Base-by-base conservation (phyloP, 306 rosid genomes). In the Rubus idaeus region DNA sequence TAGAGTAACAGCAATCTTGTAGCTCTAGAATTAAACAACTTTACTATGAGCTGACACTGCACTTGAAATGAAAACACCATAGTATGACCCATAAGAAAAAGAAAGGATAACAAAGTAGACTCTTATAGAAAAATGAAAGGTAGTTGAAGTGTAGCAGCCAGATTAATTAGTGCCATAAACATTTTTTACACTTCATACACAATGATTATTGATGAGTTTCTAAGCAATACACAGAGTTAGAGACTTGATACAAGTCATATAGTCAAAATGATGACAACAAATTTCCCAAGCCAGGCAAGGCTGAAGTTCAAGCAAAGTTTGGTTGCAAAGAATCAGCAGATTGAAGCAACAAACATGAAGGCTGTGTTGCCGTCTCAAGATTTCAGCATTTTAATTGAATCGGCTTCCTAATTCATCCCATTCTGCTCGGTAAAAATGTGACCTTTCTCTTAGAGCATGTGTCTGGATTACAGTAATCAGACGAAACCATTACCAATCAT, bases 161-260 rank as follows among this genome's bases (percentile, higher is more conserved):
- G 41, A 11, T 13, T 60, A 60, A 11, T 47, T 11, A 47, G 51
- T 47, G 13, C n/a, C 56, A 51, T 51, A 51, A 51, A 51, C 56
- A 51, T 51, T 51, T 13, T 13, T 5, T n/a, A 8, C 23, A 20
- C 35, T 56, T 56, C 62, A 39, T 37, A 20, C 10, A 10, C 50
- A 52, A 53, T 53, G 17, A 37, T 16, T 16, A 49, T 70, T 14
- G 74, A 70, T 70, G 60, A 70, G 13, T 5, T 17, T 70, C 3
- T 35, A 52, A 71, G 62, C 62, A 71, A 70, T 37, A 20, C 75
- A 53, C 5, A 53, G 64, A 71, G 13, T 11, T 71, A 53, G 76
- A 37, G 21, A 20, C 39, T 39, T 37, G 64, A 53, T 17, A 39
- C 9, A 53, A 20, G 44, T 17, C 40, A 55, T 35, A 10, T 5